Evolutionary conservation across 371 early-diverging fungal genomes (phyloP).

Genomic region (Mortierella sp.): DNA sequence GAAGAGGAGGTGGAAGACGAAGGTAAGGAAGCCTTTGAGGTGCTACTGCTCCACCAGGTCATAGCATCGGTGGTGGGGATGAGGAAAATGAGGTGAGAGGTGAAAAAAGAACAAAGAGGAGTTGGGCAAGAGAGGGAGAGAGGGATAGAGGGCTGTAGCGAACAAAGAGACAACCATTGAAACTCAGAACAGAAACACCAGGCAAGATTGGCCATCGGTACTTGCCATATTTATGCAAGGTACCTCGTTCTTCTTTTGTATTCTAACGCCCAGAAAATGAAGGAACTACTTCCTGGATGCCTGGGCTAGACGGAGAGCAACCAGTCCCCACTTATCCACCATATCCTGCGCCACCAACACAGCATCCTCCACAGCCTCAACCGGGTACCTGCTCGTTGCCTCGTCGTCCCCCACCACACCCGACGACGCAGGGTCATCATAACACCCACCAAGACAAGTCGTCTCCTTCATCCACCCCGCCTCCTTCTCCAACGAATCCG

Average conservation of each 20-base stretch:
- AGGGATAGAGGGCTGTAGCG: neutral
- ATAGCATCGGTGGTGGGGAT: neutral
- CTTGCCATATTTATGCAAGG: too few species aligned
- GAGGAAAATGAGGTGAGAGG: neutral
- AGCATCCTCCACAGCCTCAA: slow-evolving; percentile 32
- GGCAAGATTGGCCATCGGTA: too few species aligned
- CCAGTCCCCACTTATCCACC: slow-evolving; percentile 33
- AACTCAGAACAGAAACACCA: too few species aligned
- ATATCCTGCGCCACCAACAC: slow-evolving; percentile 30
- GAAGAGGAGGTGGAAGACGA: neutral
- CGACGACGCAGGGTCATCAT: neutral
- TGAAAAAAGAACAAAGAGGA: neutral
- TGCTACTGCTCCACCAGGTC: neutral
- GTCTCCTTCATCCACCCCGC: slow-evolving; percentile 21
- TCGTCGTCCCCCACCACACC: neutral
- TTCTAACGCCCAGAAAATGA: too few species aligned
- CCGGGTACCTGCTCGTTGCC: slow-evolving; percentile 15
- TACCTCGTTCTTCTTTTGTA: too few species aligned
- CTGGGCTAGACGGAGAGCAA: slow-evolving; percentile 21
- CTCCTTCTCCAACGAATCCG: slow-evolving; percentile 24
- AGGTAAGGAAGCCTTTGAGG: neutral
- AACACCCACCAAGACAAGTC: slow-evolving; percentile 23
- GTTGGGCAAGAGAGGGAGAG: neutral
- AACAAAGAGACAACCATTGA: neutral
- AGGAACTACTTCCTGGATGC: neutral